Conservation (phyloP, 78 protist species). For the Dictyostelium capitatum region DNA sequence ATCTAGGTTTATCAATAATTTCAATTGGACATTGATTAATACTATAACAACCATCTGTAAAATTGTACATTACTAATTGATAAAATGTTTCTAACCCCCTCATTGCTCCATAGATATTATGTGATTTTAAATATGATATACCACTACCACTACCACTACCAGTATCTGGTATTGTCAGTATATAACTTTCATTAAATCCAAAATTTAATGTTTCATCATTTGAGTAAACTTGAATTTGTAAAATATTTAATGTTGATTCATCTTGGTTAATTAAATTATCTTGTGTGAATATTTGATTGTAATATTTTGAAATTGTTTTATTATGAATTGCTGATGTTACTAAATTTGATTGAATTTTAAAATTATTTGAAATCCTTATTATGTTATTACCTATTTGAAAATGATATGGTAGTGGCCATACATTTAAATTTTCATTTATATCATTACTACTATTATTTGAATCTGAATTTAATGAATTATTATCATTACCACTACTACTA, state of each 20-base stretch:
- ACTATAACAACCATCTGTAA: neutral
- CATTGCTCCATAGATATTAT: conserved; percentile 89
- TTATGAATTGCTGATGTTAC: neutral
- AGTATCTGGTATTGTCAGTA: neutral
- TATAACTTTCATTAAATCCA: conserved; percentile 48
- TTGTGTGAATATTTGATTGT: neutral
- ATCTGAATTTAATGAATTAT: too few species aligned
- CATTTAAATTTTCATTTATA: too few species aligned
- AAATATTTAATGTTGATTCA: neutral
- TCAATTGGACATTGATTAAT: neutral
- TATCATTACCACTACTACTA: too few species aligned
- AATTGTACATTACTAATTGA: conserved; percentile 88
- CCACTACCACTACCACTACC: neutral
- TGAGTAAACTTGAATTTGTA: neutral
- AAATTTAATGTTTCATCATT: conserved; percentile 27
- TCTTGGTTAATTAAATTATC: neutral
- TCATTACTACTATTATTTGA: neutral
- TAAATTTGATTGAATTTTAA: neutral
- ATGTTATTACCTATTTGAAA: neutral
- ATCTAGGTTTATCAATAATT: conserved; percentile 81
- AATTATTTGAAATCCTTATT: neutral
- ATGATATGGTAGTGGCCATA: neutral
- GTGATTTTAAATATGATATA: conserved; percentile 3
- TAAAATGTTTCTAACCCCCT: conserved; percentile 94
- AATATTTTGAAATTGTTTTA: neutral